These are phyloP conservation scores for Penicillium aurantiogriseum DNA, from an alignment of 2,329 filamentous ascomycete genomes.

Conservation along the genomic window DNA sequence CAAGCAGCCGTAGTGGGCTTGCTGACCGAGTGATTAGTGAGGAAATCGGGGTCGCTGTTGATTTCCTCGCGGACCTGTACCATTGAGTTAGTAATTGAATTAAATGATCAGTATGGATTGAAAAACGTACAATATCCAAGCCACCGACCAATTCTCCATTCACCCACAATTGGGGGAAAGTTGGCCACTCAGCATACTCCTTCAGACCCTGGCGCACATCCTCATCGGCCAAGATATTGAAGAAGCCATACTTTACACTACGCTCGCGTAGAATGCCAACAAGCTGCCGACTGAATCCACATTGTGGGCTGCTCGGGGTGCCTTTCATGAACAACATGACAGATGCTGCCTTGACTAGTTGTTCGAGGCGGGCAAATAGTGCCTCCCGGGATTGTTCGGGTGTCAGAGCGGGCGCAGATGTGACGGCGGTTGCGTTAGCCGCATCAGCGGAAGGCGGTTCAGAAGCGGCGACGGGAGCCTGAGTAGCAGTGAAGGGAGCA, in stretches of 20 bases:
- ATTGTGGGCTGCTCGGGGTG: conserved; percentile 82
- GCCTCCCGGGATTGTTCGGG: conserved; percentile 73
- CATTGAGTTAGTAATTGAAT: conserved; percentile 12
- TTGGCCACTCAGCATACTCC: conserved; percentile 98
- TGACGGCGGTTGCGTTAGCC: conserved; percentile 25
- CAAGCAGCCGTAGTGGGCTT: conserved; percentile 28
- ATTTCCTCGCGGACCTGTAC: conserved; percentile 88
- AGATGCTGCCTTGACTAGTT: conserved; percentile 89
- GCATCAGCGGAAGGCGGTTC: conserved; percentile 24
- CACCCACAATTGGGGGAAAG: conserved; percentile 92
- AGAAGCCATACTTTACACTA: conserved; percentile 95
- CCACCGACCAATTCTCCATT: conserved; percentile 88
- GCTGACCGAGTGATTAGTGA: conserved; percentile 65
- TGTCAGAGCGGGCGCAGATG: conserved; percentile 26
- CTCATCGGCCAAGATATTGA: conserved; percentile 97
- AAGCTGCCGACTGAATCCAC: conserved; percentile 88
- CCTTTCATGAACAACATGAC: conserved; percentile 99
- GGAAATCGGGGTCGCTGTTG: conserved; percentile 76
- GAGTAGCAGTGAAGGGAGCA: conserved; percentile 31
- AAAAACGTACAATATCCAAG: conserved; percentile 80
- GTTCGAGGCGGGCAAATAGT: conserved; percentile 72
- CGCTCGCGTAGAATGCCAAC: conserved; percentile 84
- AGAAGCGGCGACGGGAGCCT: conserved; percentile 23
- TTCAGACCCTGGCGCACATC: conserved; percentile 95
- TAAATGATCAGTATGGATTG: not conserved